phyloP scores from a whole-genome alignment of 2,329 filamentous ascomycete species.

The Lachnellula hyalina region DNA sequence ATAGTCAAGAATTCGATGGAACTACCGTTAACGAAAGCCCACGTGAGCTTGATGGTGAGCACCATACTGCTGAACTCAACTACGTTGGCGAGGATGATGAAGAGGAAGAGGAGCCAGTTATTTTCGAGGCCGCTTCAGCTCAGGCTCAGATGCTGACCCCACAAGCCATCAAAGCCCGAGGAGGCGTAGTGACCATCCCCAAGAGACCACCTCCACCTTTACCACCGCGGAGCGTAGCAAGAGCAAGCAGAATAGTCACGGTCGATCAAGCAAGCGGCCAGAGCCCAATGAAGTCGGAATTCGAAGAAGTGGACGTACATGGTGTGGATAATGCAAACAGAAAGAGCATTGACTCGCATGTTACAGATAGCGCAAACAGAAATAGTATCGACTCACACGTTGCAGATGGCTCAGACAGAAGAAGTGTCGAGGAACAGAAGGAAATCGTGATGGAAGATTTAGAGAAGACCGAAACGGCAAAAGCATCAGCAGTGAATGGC shows the following conservation, averaged over 20 bases:
- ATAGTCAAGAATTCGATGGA: slow-evolving; percentile 27
- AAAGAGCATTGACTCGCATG: slow-evolving; percentile 5
- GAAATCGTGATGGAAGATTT: slow-evolving; percentile 4
- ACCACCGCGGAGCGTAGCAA: slow-evolving; percentile 68
- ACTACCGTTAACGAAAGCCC: slow-evolving; percentile 31
- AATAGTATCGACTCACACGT: slow-evolving; percentile 3
- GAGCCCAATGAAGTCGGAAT: slow-evolving; percentile 21
- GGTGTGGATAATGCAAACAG: slow-evolving; percentile 7
- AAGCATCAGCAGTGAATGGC: background rate
- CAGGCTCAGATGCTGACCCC: slow-evolving; percentile 55
- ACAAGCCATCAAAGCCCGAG: slow-evolving; percentile 48
- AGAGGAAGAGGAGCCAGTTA: slow-evolving; percentile 55
- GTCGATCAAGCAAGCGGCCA: slow-evolving; percentile 24
- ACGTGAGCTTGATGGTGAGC: slow-evolving; percentile 21
- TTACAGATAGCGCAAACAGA: background rate
- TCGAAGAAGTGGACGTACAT: slow-evolving; percentile 31
- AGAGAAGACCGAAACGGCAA: background rate
- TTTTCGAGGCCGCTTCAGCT: slow-evolving; percentile 61
- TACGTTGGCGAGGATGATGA: slow-evolving; percentile 39
- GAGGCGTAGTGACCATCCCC: slow-evolving; percentile 77
- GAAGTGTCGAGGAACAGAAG: slow-evolving; percentile 8
- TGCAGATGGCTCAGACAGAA: slow-evolving; percentile 2
- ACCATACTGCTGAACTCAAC: slow-evolving; percentile 35
- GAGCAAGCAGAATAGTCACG: slow-evolving; percentile 23
- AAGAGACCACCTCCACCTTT: slow-evolving; percentile 70